These are phyloP conservation scores for Candida orba DNA, from an alignment of 805 yeast species.

Conservation along the genomic window DNA sequence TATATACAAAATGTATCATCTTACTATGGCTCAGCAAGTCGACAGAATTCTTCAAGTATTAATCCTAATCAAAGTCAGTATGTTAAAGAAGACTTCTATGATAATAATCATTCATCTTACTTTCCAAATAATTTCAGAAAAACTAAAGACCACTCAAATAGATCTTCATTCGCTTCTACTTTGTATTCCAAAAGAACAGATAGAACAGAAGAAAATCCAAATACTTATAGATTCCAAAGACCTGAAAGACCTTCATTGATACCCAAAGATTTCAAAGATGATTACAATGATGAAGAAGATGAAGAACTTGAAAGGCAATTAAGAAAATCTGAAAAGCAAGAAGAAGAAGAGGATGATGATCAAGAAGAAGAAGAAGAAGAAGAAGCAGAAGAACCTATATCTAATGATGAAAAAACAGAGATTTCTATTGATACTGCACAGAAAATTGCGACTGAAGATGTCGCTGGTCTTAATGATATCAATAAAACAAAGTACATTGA, in stretches of 20 bases:
- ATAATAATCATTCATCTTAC: not conserved
- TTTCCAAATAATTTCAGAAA: not conserved
- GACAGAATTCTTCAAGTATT: constrained; percentile 4
- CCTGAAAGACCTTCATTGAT: constrained; percentile 18
- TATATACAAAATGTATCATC: not conserved
- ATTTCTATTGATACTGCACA: too few relatives aligned
- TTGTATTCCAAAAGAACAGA: constrained; percentile 5
- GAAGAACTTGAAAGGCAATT: constrained; percentile 10
- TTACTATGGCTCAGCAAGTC: constrained; percentile 6
- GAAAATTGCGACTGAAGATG: too few relatives aligned
- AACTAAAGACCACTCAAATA: not conserved
- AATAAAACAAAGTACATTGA: too few relatives aligned
- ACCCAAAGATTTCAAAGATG: constrained; percentile 22
- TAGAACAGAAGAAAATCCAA: not conserved
- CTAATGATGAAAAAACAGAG: too few relatives aligned
- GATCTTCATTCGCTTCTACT: not conserved
- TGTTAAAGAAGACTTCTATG: constrained; percentile 6
- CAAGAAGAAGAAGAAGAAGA: not conserved
- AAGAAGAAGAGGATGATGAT: not conserved
- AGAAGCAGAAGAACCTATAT: not conserved
- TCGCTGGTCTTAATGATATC: too few relatives aligned
- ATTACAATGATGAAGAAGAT: constrained; percentile 19
- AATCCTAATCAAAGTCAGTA: not conserved
- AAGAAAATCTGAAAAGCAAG: not conserved
- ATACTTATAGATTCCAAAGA: constrained; percentile 1